These are phyloP conservation scores for Psilocybe mexicana DNA, from an alignment of 1,284 basidiomycete genomes.

Conservation along the genomic window DNA sequence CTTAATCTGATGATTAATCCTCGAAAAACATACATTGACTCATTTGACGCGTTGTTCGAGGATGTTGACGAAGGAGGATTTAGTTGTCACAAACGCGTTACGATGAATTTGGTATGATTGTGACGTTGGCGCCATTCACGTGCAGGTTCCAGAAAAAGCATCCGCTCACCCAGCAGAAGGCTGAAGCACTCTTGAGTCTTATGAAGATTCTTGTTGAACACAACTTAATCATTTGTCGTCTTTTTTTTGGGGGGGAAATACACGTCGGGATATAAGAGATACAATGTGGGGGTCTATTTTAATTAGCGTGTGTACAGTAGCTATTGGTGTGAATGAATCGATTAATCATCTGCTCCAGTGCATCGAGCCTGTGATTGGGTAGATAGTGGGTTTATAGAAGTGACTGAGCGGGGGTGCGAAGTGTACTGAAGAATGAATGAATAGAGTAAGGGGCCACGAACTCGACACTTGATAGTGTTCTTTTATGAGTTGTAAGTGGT, in stretches of 20 bases:
- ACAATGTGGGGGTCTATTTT: not conserved
- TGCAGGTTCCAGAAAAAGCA: constrained; percentile 1
- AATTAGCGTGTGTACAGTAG: not conserved
- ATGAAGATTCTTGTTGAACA: no score
- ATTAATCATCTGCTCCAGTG: no score
- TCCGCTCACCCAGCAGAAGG: not conserved
- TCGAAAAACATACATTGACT: constrained; percentile 32
- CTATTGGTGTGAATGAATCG: no score
- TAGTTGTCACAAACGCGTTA: constrained; percentile 27
- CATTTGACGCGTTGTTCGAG: constrained; percentile 25
- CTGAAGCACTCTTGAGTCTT: no score
- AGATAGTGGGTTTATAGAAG: no score
- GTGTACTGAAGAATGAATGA: not conserved
- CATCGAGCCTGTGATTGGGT: no score
- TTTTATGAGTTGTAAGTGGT: constrained; percentile 40
- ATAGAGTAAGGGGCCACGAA: not conserved
- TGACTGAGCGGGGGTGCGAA: not conserved
- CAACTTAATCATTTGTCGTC: no score
- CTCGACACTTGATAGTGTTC: not conserved
- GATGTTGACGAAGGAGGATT: constrained; percentile 7
- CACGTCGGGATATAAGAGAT: not conserved
- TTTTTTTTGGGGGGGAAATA: no score
- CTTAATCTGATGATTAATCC: not conserved
- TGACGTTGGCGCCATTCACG: constrained; percentile 15
- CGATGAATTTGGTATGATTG: constrained; percentile 11